Conservation (phyloP, 2,329 filamentous ascomycete species). For the Didymosphaeria variabile region DNA sequence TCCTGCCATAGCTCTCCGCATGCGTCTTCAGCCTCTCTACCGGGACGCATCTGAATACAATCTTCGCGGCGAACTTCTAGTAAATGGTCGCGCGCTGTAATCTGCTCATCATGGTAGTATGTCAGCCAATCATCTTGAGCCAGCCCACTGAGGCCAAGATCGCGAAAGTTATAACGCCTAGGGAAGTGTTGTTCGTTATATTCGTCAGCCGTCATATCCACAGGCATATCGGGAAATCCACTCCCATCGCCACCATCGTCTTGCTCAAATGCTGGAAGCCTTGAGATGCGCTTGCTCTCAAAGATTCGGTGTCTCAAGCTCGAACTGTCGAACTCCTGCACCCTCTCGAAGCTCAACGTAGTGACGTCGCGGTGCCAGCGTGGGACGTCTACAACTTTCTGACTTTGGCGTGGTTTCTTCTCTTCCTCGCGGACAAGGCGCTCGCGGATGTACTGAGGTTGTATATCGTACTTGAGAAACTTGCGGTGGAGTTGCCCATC, state of each 20-base stretch:
- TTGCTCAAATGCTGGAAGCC: slow-evolving; percentile 36
- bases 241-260: slow-evolving; percentile 44
- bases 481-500: slow-evolving; percentile 31
- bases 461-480: slow-evolving; percentile 31
- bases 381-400: neutral
- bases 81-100: slow-evolving; percentile 53
- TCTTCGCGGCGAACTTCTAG: slow-evolving; percentile 50
- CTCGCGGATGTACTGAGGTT: slow-evolving; percentile 23
- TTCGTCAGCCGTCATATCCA: slow-evolving; percentile 21
- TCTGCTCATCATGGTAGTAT: slow-evolving; percentile 54
- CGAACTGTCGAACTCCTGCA: slow-evolving; percentile 15
- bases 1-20: slow-evolving; percentile 59
- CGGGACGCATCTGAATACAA: slow-evolving; percentile 57
- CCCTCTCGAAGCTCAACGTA: slow-evolving; percentile 16
- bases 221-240: slow-evolving; percentile 34
- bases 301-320: slow-evolving; percentile 22
- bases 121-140: slow-evolving; percentile 59
- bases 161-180: slow-evolving; percentile 40
- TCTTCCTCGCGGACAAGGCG: slow-evolving; percentile 15
- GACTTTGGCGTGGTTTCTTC: slow-evolving; percentile 8
- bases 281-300: slow-evolving; percentile 36
- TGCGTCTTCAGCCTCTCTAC: slow-evolving; percentile 50
- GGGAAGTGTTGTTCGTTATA: slow-evolving; percentile 18
- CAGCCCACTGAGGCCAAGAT: slow-evolving; percentile 60
- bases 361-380: slow-evolving; percentile 1